Base-by-base conservation (phyloP, 1,284 basidiomycete genomes). In the Tremellales sp. region DNA sequence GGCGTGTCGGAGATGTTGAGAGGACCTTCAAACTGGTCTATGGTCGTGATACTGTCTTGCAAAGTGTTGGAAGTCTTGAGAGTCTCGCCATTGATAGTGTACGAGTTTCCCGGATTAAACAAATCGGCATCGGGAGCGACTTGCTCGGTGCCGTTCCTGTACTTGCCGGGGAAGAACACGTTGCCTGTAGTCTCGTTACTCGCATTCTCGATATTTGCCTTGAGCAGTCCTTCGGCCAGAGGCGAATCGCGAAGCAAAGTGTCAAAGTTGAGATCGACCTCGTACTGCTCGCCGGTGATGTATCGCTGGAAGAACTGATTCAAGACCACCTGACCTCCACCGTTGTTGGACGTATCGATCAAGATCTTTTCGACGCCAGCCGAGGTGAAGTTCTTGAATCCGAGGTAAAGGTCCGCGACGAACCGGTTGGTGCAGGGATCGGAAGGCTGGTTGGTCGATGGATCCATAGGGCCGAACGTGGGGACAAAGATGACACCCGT, bases 321-420 rank as follows among this genome's bases (percentile, higher is more conserved):
- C n/a, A 54, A 39, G 19, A 43, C 39, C 29, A 54, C 45, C 4
- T 43, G 45, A 12, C 56, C 56, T 19, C 56, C 56, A 6, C 56
- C 56, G 23, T 57, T 54, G 50, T 57, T 57, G 19, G 41, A 48
- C 15, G 56, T 57, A 31, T 57, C 56, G 19, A 57, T 46, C 39
- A 57, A 23, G 29, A 57, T 43, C n/a, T 49, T 45, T 35, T 46
- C 33, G 5, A 57, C 47, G 8, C 56, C 56, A 1, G 52, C 50
- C 3, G 24, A 10, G 15, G 56, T 54, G 41, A 54, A 48, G 43
- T 57, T 57, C 31, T 46, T 42, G 8, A 57, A 25, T 25, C 56
- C 56, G 27, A 52, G 43, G 13, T 52, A 40, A 8, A 45, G 19
- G 36, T 57, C 53, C 31, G 50, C 25, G 24, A 54, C 27, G 50